Evolutionary conservation across 495 filamentous ascomycete species (phyloP), one percentile per base, ranked within the genome.

Genomic region (Hypoxylon subgilvum): DNA sequence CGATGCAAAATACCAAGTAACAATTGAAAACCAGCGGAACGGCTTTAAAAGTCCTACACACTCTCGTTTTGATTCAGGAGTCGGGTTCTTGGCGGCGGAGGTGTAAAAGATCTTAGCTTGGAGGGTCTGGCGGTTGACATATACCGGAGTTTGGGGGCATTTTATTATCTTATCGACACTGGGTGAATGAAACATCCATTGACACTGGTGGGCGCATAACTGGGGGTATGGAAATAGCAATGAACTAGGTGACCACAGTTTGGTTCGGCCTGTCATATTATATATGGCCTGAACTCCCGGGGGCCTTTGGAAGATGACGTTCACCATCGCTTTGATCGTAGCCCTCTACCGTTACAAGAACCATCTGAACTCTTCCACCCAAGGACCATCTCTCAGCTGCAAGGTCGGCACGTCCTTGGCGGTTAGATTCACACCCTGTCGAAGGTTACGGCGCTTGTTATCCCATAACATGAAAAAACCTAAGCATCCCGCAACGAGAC

Each of bases 381-480:
- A 70, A 2, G 88, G 88, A 2, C 88, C 89, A 66, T 91, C 87
- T 59, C 82, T 76, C 64, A 92, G 65, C 38, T 77, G 58, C 68
- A 86, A 82, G 6, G 89, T 91, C 1, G 87, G 84, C 7, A 91
- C 76, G 69, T 91, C 87, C 49, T 74, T 77, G 0, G 86, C 87
- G 9, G 79, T 74, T 17, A 88, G 63, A 38, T 79, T 81, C 16
- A 83, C 70, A 0, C 89, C 88, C 52, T 86, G 78, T 45, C 73
- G 77, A 12, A 69, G 70, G 65, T 93, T 81, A 38, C 89, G 78
- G 17, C 79, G 72, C 61, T 70, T 77, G 56, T 93, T 92, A 67
- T 93, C 89, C 21, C 80, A 63, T 46, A 84, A 72, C 89, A 93
- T 92, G 63, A 77, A 91, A 0, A 77, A 44, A 1, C 88, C 88